Percentiles rank a stretch among this genome's conserved stretches.
These are phyloP conservation scores for Hypoxylon crocopeplum DNA, from an alignment of 495 filamentous ascomycete species.

Conservation along the genomic window DNA sequence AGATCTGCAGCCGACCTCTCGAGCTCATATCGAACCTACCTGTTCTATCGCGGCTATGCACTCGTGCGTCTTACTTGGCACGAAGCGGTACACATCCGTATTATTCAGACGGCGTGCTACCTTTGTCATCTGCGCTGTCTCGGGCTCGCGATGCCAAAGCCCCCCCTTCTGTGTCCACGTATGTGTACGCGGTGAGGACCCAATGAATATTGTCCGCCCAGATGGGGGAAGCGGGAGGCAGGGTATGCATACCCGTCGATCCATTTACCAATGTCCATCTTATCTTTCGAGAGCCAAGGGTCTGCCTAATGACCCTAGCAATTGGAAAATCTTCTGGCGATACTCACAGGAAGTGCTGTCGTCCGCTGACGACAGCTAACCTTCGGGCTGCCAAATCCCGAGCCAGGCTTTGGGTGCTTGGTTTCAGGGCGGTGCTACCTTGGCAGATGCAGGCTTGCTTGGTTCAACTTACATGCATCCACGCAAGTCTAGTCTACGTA, in stretches of 20 bases:
- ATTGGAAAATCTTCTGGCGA: not conserved
- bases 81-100: not conserved
- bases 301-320: no score
- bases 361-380: constrained; percentile 16
- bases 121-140: not conserved
- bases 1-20: constrained; percentile 5
- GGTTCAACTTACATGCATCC: not conserved
- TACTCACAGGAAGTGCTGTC: not conserved
- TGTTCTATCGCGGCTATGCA: constrained; percentile 12
- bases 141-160: constrained; percentile 4
- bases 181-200: not conserved
- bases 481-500: not conserved
- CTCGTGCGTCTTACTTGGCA: constrained; percentile 3
- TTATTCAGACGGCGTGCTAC: not conserved
- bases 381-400: not conserved
- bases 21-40: constrained; percentile 2
- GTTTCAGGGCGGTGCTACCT: constrained; percentile 17
- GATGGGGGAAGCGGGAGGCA: constrained; percentile 1
- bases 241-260: constrained; percentile 4
- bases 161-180: constrained; percentile 6
- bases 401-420: constrained; percentile 4
- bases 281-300: no score
- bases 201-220: not conserved
- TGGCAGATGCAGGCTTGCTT: not conserved
- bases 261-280: not conserved